Evolutionary conservation across 441 rosid genomes (phyloP), one percentile per base, ranked within the genome.

Genomic region (Pelargonium myrrhifolium): DNA sequence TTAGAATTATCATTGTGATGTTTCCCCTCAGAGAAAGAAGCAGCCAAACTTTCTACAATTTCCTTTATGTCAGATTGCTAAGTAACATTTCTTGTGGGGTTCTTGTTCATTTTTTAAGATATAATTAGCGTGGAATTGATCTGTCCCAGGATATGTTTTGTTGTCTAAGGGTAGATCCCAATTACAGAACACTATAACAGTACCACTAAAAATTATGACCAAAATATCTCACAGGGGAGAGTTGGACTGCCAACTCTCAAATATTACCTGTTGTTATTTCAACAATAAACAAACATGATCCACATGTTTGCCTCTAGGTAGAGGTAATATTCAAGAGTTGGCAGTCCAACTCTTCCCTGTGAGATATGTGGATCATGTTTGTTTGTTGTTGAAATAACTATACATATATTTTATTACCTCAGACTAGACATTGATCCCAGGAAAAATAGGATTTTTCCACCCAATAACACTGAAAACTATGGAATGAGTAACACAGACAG

Each of bases 31-130:
- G 64, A 62, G 65, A 74, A 69, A 67, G 66, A 74, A 68, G 24
- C 69, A 28, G 72, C 70, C 75, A 66, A 9, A 26, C 58, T 55
- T 66, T 75, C 59, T 63, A 72, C 75, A 68, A 62, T 64, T 64
- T 67, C 45, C 71, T 73, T 70, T 31, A 69, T 79, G 78, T 79
- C 79, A 43, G 61, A 67, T 17, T 31, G 72, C 65, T 11, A 24
- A 64, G 43, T 18, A 21, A 51, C 62, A 18, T 79, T 35, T 61
- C 74, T 59, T 70, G 75, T 70, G 78, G 76, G 76, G 55, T 63
- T 73, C 42, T 55, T 62, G 6, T 58, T 65, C 42, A 67, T 70
- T 67, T 53, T 53, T 4, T 37, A 1, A n/a, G 43, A 62, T 17
- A 26, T 51, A 31, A 45, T 56, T 31, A 31, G 37, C 37, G 5